Evolutionary conservation across 1,139 yeast species (phyloP), one percentile per base, ranked within the genome.

Genomic region (Yamadazyma buinensis): DNA sequence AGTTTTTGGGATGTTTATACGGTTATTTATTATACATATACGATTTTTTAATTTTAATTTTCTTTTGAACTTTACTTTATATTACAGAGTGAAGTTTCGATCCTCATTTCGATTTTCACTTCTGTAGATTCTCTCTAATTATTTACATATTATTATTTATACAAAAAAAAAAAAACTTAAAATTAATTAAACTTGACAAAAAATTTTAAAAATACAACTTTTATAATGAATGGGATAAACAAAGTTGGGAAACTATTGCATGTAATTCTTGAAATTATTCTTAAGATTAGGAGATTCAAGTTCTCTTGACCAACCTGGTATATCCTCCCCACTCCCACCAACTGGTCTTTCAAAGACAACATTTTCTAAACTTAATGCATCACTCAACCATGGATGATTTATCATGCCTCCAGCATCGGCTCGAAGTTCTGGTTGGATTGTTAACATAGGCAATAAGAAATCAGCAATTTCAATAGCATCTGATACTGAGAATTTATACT

Each of bases 331-430:
- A 4, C 75, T 55, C 0, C 81, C 77, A 2, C 84, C 84, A 11
- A 74, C 72, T 10, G 80, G 74, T 38, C 83, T 55, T 46, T 76
- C 83, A 30, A 69, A 55, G 8, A 70, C 71, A 20, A 75, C 70
- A 42, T 73, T 67, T 34, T 77, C 84, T 40, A 77, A 61, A 1
- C 85, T 84, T 27, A 67, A 59, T 2, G 82, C 80, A 49, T 80
- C 84, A 39, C 66, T 64, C 29, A 86, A 62, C 95, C 95, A 86
- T n/a, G 75, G 74, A 51, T 84, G 94, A 45, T 80, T 79, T 11
- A 82, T 69, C 77, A 80, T 74, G 22, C 86, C 88, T 20, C 92
- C 95, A 12, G 90, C 90, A 60, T 80, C 95, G 15, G 85, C 86
- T 35, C 96, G 67, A 26, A 59, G 49, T 44, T 70, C 78, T 1